Evolutionary conservation across 1,284 basidiomycete genomes (phyloP).

Genomic region (Cryptococcus floricola): DNA sequence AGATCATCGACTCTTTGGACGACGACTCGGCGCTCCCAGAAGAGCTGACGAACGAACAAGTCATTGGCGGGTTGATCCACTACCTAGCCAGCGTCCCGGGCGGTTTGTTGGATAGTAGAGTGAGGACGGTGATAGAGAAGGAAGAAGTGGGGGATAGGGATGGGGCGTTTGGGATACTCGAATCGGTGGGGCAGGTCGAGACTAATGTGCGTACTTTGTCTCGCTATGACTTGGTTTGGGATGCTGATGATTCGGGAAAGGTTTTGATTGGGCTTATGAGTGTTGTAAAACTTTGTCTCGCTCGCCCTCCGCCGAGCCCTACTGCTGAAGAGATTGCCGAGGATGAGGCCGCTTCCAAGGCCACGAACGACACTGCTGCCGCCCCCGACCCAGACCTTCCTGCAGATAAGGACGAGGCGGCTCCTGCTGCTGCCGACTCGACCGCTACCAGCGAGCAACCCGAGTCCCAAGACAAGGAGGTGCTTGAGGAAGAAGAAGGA

Average conservation of each 20-base stretch:
- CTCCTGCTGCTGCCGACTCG: too few relatives aligned
- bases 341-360: not conserved
- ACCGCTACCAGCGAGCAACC: not conserved
- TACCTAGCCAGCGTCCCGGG: constrained; percentile 26
- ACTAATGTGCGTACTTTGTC: constrained; percentile 31
- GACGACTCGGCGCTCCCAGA: constrained; percentile 1
- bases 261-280: constrained; percentile 32
- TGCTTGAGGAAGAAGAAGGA: not conserved
- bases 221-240: not conserved
- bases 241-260: constrained; percentile 4
- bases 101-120: not conserved
- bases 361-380: not conserved
- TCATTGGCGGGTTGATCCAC: constrained; percentile 21
- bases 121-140: not conserved
- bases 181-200: constrained; percentile 29
- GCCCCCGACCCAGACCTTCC: not conserved
- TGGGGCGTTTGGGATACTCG: constrained; percentile 39
- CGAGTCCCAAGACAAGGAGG: not conserved
- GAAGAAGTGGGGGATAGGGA: constrained; percentile 23
- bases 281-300: constrained; percentile 23
- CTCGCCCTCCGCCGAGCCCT: not conserved
- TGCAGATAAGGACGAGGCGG: not conserved
- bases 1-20: not conserved
- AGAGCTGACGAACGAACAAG: not conserved
- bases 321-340: not conserved